Base-by-base conservation (phyloP, 192 early-diverging fungal genomes). In the Geranomyces michiganensis region DNA sequence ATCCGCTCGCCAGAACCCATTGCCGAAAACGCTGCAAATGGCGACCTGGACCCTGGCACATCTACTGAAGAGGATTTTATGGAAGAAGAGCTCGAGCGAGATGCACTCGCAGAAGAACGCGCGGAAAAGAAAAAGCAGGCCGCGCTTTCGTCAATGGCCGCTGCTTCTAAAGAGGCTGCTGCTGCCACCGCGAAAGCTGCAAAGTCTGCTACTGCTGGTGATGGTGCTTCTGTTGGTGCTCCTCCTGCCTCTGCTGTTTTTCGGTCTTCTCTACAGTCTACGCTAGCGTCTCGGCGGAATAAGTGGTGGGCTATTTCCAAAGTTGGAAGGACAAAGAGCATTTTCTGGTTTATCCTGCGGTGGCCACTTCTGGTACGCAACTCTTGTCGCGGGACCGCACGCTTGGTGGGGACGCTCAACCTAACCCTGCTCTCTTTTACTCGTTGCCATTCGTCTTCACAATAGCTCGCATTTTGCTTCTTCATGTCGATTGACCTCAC, bases 401-500 rank as follows among this genome's bases (percentile, higher is more conserved):
- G n/a, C n/a, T n/a, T n/a, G n/a, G n/a, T n/a, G n/a, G n/a, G n/a
- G n/a, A n/a, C n/a, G n/a, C n/a, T n/a, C n/a, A n/a, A n/a, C n/a
- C n/a, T n/a, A n/a, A n/a, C n/a, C n/a, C n/a, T n/a, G n/a, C n/a
- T n/a, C n/a, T n/a, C n/a, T n/a, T 41, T 41, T 41, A 10, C 36
- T 41, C 36, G 36, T 41, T 10, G 56, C 24, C 14, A 58, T 58
- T 58, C 56, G n/a, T 32, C 29, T 43, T 33, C 1, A 27, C n/a
- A 15, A 44, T 45, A 76, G 80, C 48, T 84, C 30, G 10, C 79
- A 26, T 88, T 91, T 64, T 80, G 81, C 56, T 41, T 76, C 21
- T 82, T 88, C 56, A 83, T 93, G 17, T 47, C 78, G 47, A 49
- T 91, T 13, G 91, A 93, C 71, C 69, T 90, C 30, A 72, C 78